Percentiles rank a stretch among this genome's conserved stretches.
phyloP scores from a whole-genome alignment of 768 basidiomycete species.

The Strobilomyces dryophilus region DNA sequence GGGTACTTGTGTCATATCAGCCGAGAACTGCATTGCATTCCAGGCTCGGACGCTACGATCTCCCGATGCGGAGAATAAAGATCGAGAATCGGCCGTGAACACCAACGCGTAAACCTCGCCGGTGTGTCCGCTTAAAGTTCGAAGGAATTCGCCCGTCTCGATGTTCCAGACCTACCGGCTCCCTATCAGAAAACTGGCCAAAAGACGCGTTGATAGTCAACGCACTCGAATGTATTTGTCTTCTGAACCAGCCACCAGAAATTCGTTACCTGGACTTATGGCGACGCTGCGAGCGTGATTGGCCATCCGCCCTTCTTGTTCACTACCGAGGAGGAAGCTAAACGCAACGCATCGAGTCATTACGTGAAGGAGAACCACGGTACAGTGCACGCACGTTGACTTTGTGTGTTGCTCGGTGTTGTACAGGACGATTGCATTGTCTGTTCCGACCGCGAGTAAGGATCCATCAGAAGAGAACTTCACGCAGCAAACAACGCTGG shows the following conservation, averaged over 20 bases:
- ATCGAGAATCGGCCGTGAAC: conserved; percentile 33
- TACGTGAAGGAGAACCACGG: background rate
- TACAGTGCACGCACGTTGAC: conserved; percentile 18
- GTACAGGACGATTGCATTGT: conserved; percentile 30
- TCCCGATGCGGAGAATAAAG: conserved; percentile 34
- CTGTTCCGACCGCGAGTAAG: conserved; percentile 30
- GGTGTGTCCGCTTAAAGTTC: conserved; percentile 29
- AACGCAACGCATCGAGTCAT: background rate
- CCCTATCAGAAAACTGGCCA: background rate
- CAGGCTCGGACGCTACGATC: conserved; percentile 36
- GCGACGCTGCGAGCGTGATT: conserved; percentile 32
- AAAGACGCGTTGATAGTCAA: background rate
- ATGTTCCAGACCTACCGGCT: conserved; percentile 25
- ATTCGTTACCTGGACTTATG: conserved; percentile 30
- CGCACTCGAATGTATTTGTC: conserved; percentile 32
- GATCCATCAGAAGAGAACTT: conserved; percentile 31
- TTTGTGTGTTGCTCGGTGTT: conserved; percentile 24
- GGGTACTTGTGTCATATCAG: conserved; percentile 14
- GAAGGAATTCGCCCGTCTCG: conserved; percentile 25
- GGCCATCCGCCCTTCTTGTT: conserved; percentile 16
- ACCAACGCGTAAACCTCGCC: conserved; percentile 35
- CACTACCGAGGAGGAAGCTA: conserved; percentile 27
- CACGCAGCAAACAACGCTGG: conserved; percentile 30
- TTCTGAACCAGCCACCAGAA: conserved; percentile 33
- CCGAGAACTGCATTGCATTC: conserved; percentile 26